Conservation (phyloP, 768 basidiomycete species). For the Suillus decipiens region DNA sequence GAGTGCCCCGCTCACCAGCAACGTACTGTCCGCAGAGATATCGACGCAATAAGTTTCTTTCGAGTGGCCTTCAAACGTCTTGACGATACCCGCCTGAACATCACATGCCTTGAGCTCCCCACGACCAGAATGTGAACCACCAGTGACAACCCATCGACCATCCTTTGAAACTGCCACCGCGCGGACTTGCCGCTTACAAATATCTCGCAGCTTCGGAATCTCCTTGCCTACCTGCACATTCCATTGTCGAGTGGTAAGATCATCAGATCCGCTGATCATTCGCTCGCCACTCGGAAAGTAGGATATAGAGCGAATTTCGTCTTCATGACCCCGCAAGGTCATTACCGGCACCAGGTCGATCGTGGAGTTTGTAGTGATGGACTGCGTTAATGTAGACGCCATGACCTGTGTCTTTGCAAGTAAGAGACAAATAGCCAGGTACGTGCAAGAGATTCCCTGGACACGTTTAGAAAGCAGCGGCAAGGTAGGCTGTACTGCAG, state of each 20-base stretch:
- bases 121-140: background rate
- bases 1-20: background rate
- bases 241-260: background rate
- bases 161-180: background rate
- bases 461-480: background rate
- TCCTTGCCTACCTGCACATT: background rate
- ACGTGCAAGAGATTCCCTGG: background rate
- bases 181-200: background rate
- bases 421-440: no score
- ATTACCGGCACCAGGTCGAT: background rate
- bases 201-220: background rate
- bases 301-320: background rate
- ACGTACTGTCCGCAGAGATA: background rate
- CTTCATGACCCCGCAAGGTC: background rate
- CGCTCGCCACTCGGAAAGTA: background rate
- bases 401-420: background rate
- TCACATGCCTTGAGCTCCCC: background rate
- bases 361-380: no score
- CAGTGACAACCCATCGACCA: background rate
- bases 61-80: background rate
- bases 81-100: background rate
- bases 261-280: conserved; percentile 1
- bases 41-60: background rate
- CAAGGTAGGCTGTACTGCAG: background rate
- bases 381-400: background rate